Conservation (phyloP, 2,329 filamentous ascomycete species). For the Colletotrichum sp. region DNA sequence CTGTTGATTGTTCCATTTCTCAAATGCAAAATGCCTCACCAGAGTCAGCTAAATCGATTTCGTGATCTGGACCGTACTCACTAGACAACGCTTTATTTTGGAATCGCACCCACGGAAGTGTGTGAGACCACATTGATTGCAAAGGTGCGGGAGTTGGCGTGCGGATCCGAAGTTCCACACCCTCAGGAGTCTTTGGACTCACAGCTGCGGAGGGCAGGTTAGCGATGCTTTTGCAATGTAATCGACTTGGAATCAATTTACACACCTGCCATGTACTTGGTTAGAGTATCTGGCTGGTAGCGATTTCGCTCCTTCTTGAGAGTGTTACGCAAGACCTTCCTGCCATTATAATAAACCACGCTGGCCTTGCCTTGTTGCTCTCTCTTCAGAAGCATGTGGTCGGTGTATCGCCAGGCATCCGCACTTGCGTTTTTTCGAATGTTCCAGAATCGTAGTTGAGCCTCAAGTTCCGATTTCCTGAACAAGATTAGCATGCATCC, state of each 20-base stretch:
- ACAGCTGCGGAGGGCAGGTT: fast-evolving
- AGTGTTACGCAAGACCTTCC: fast-evolving
- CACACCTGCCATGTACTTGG: fast-evolving
- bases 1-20: fast-evolving
- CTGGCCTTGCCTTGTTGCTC: neutral
- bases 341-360: fast-evolving
- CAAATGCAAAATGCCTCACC: too few relatives aligned
- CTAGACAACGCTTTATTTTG: fast-evolving
- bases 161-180: neutral
- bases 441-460: fast-evolving
- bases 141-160: neutral
- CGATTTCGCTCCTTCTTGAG: neutral
- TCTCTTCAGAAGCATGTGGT: neutral
- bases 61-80: fast-evolving
- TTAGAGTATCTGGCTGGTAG: fast-evolving
- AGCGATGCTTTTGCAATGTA: fast-evolving
- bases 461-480: neutral
- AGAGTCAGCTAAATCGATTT: too few relatives aligned
- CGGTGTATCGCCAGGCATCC: neutral
- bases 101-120: fast-evolving
- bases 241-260: fast-evolving
- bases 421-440: neutral
- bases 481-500: fast-evolving
- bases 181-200: neutral
- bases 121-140: fast-evolving